phyloP scores from a whole-genome alignment of 371 early-diverging fungal genomes.

The Mucor velutinosus region DNA sequence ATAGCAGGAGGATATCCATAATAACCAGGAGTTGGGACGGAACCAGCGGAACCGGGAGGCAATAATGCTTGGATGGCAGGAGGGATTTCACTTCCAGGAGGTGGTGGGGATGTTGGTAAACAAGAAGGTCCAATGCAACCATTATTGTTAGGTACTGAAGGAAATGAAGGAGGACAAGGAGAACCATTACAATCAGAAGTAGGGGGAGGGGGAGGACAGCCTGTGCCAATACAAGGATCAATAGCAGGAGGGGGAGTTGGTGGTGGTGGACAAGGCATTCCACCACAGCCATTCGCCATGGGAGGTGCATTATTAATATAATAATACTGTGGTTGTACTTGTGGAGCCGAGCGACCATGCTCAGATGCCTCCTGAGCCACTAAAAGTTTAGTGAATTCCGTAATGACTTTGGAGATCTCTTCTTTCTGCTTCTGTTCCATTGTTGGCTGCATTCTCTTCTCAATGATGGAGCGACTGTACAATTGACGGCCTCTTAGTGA shows the following conservation, averaged over 20 bases:
- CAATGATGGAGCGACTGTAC: conserved; percentile 2
- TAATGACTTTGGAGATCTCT: neutral
- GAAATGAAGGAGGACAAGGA: neutral
- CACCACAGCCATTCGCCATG: neutral
- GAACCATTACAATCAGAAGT: neutral
- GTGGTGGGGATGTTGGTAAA: neutral
- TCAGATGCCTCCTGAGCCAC: conserved; percentile 2
- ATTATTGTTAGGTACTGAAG: neutral
- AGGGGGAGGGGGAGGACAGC: neutral
- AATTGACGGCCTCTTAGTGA: neutral
- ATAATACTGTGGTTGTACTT: conserved; percentile 2
- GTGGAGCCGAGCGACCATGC: neutral
- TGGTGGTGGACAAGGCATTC: neutral
- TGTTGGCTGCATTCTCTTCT: neutral
- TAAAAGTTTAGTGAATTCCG: neutral
- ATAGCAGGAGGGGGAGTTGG: neutral
- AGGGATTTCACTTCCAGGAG: conserved; percentile 3
- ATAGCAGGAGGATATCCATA: neutral
- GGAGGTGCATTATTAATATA: neutral
- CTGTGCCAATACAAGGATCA: neutral
- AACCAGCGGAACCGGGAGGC: conserved; percentile 1
- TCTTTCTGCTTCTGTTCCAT: neutral
- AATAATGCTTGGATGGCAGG: conserved; percentile 14
- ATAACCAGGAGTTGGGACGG: neutral
- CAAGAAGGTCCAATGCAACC: neutral